Evolutionary conservation across 306 rosid species (phyloP).

Genomic region (Morella rubra): DNA sequence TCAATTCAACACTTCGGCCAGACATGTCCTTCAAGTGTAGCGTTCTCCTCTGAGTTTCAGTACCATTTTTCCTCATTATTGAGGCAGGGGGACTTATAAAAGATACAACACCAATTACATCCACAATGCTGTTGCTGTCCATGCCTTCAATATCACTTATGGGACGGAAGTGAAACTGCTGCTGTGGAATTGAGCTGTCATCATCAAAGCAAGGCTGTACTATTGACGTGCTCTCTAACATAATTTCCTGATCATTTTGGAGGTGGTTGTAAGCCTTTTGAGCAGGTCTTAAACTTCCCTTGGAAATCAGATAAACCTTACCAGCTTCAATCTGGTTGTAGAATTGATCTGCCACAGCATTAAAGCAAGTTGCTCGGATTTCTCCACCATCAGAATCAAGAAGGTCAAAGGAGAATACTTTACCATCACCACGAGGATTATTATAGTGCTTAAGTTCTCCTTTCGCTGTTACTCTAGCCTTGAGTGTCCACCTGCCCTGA

Average conservation of each 20-base stretch:
- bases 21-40: constrained; percentile 88
- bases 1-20: constrained; percentile 70
- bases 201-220: constrained; percentile 72
- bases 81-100: constrained; percentile 65
- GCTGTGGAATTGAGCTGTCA: constrained; percentile 66
- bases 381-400: constrained; percentile 79
- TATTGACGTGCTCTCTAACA: constrained; percentile 54
- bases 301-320: constrained; percentile 66
- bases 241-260: constrained; percentile 63
- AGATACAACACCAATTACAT: constrained; percentile 75
- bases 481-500: constrained; percentile 76
- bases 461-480: constrained; percentile 88
- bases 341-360: constrained; percentile 76
- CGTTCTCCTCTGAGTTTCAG: constrained; percentile 75
- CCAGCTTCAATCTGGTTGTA: constrained; percentile 72
- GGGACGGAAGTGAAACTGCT: constrained; percentile 57
- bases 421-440: constrained; percentile 86
- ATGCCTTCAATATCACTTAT: constrained; percentile 63
- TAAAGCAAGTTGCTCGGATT: constrained; percentile 88
- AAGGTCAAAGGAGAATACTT: constrained; percentile 90
- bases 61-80: constrained; percentile 78
- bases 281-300: constrained; percentile 71
- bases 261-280: constrained; percentile 72
- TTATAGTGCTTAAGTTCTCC: constrained; percentile 65
- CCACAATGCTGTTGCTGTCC: constrained; percentile 60